Conservation (phyloP, 306 rosid genomes). For the Corylus americana region DNA sequence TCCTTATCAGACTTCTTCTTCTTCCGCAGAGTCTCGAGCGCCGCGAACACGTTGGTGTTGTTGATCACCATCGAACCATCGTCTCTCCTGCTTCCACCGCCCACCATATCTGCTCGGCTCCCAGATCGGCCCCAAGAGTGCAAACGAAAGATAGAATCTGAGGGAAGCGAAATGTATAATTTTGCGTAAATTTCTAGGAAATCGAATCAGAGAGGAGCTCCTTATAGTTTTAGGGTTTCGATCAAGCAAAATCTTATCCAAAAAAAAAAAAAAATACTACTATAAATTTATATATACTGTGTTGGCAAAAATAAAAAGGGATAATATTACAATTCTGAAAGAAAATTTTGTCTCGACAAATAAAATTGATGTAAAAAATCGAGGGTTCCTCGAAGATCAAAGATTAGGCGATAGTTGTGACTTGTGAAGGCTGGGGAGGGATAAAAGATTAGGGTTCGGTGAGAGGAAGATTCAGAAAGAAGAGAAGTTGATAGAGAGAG, state of each 20-base stretch:
- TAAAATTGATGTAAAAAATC: background rate
- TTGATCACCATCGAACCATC: conserved; percentile 78
- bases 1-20: conserved; percentile 95
- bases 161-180: background rate
- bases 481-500: no score
- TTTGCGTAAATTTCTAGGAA: background rate
- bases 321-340: background rate
- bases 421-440: background rate
- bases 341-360: background rate
- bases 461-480: background rate
- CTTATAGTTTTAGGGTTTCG: background rate
- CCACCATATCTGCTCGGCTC: conserved; percentile 56
- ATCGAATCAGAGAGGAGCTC: background rate
- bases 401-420: conserved; percentile 14
- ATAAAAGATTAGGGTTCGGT: conserved; percentile 17
- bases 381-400: conserved; percentile 35
- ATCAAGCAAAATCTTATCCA: background rate
- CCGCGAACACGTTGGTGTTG: conserved; percentile 85
- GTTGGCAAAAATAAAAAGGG: background rate
- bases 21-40: conserved; percentile 81
- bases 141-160: background rate
- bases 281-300: background rate
- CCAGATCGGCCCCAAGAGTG: conserved; percentile 36
- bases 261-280: background rate
- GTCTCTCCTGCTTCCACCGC: conserved; percentile 88